Evolutionary conservation across 2,329 filamentous ascomycete genomes (phyloP).

Genomic region (Fusarium miscanthi): DNA sequence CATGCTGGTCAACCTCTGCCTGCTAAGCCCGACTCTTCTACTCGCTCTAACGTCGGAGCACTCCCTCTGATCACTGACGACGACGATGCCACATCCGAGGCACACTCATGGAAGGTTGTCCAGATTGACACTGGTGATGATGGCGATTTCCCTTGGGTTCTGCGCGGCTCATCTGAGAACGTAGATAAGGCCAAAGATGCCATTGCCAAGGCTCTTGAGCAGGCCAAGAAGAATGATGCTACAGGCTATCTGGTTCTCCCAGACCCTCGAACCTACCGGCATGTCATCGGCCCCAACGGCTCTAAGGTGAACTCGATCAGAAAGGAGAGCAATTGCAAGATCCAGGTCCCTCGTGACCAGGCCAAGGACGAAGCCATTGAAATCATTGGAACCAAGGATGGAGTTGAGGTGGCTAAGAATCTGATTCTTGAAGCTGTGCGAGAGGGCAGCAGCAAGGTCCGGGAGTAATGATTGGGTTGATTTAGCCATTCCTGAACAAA

Average conservation of each 20-base stretch:
- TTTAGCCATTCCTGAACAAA: constrained; percentile 23
- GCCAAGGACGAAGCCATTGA: constrained; percentile 84
- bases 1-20: constrained; percentile 86
- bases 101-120: constrained; percentile 86
- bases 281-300: constrained; percentile 89
- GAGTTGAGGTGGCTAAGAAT: constrained; percentile 87
- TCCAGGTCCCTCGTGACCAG: constrained; percentile 90
- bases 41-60: constrained; percentile 68
- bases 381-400: constrained; percentile 81
- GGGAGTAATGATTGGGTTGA: constrained; percentile 42
- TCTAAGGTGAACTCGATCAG: constrained; percentile 93
- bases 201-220: constrained; percentile 78
- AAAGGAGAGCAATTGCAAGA: constrained; percentile 91
- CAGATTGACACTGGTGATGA: constrained; percentile 70
- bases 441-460: constrained; percentile 61
- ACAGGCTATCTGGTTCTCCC: constrained; percentile 91
- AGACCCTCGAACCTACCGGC: constrained; percentile 88
- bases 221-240: constrained; percentile 74
- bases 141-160: constrained; percentile 87
- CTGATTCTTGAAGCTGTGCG: constrained; percentile 87
- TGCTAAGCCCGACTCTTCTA: constrained; percentile 68
- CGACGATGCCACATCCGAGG: constrained; percentile 69
- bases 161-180: constrained; percentile 81
- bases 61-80: constrained; percentile 96
- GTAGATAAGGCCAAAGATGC: constrained; percentile 83